Percentiles rank a stretch among this genome's conserved stretches.
Evolutionary conservation across 306 rosid species (phyloP).

Genomic region (Malus asiatica): DNA sequence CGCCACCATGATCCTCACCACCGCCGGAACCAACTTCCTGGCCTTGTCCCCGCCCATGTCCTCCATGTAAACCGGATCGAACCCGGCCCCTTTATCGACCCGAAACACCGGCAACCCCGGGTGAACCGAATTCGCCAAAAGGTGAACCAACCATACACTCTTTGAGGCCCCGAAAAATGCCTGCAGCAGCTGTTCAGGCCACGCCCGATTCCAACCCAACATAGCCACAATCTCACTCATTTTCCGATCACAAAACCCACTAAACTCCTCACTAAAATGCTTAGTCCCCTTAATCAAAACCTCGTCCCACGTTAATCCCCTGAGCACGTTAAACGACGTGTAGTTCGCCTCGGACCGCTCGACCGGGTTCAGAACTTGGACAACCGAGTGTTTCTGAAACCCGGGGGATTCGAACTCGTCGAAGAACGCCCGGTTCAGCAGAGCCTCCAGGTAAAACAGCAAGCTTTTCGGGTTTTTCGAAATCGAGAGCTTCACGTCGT

Average conservation of each 20-base stretch:
- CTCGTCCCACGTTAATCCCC: constrained; percentile 77
- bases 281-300: constrained; percentile 79
- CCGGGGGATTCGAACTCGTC: constrained; percentile 81
- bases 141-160: constrained; percentile 81
- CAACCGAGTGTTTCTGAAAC: constrained; percentile 51
- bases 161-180: constrained; percentile 85
- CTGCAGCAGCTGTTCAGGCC: constrained; percentile 88
- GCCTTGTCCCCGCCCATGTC: constrained; percentile 72
- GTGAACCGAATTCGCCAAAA: constrained; percentile 72
- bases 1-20: constrained; percentile 74
- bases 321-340: constrained; percentile 41
- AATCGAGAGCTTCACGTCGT: constrained; percentile 50
- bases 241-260: constrained; percentile 83
- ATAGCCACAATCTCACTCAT: constrained; percentile 89
- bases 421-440: constrained; percentile 56
- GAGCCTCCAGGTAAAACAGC: constrained; percentile 61
- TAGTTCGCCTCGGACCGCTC: constrained; percentile 54
- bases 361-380: constrained; percentile 48
- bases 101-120: constrained; percentile 64
- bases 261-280: constrained; percentile 91
- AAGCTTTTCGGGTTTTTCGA: constrained; percentile 57
- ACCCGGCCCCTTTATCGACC: constrained; percentile 50
- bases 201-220: constrained; percentile 93
- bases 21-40: constrained; percentile 39
- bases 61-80: constrained; percentile 84